Percentiles rank a stretch among this genome's conserved stretches.
These are phyloP conservation scores for Borovskyia barvae DNA, from an alignment of 208 protist species.

Conservation along the genomic window DNA sequence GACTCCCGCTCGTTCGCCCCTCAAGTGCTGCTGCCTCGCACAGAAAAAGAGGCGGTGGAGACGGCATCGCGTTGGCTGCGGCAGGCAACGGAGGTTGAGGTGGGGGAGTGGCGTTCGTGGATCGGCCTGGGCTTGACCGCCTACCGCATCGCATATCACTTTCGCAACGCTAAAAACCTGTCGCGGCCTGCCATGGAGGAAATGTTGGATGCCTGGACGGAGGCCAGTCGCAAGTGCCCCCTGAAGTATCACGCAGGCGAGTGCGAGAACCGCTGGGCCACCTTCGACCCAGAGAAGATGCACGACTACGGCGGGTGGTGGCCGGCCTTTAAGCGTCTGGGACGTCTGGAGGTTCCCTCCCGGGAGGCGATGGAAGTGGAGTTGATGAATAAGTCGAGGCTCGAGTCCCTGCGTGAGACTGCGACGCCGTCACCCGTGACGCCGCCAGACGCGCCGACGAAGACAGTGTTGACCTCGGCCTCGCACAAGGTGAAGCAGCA, in stretches of 20 bases:
- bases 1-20: neutral
- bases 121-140: conserved; percentile 74
- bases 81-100: conserved; percentile 61
- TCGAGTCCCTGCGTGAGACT: no score
- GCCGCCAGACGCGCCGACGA: neutral
- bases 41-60: conserved; percentile 66
- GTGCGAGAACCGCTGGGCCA: conserved; percentile 65
- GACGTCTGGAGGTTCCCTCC: conserved; percentile 43
- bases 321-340: conserved; percentile 63
- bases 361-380: conserved; percentile 25
- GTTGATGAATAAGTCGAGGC: no score
- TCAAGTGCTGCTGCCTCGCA: conserved; percentile 61
- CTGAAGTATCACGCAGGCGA: conserved; percentile 68
- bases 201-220: conserved; percentile 81
- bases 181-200: conserved; percentile 70
- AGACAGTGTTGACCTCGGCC: conserved; percentile 6
- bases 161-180: conserved; percentile 53
- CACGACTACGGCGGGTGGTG: conserved; percentile 49
- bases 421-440: neutral
- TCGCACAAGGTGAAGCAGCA: conserved; percentile 21
- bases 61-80: conserved; percentile 72
- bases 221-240: conserved; percentile 69
- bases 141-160: conserved; percentile 76
- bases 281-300: conserved; percentile 60
- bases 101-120: conserved; percentile 81